Conservation (phyloP, 495 filamentous ascomycete species). For the Talaromyces stipitatus region DNA sequence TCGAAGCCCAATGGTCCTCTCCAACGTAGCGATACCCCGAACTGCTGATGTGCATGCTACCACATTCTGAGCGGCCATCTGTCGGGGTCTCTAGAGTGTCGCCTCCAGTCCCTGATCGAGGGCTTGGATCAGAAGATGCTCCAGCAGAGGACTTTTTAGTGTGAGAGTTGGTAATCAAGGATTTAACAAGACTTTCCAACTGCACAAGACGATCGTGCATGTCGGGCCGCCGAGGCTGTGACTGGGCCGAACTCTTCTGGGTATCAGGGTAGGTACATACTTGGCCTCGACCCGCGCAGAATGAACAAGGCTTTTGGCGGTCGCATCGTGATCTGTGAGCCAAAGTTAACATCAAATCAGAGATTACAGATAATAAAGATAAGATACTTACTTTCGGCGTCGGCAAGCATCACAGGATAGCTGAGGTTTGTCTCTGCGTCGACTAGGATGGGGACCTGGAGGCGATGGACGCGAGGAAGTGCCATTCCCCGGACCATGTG, state of each 20-base stretch:
- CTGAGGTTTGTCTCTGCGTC: slow-evolving; percentile 25
- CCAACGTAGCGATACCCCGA: slow-evolving; percentile 17
- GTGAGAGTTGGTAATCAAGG: slow-evolving; percentile 16
- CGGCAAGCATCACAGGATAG: slow-evolving; percentile 27
- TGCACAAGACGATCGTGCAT: slow-evolving; percentile 16
- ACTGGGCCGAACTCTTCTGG: neutral
- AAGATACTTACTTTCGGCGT: slow-evolving; percentile 19
- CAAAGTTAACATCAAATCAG: slow-evolving; percentile 2
- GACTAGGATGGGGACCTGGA: slow-evolving; percentile 8
- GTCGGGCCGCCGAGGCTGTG: slow-evolving; percentile 1
- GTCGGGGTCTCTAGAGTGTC: slow-evolving; percentile 5
- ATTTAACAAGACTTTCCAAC: slow-evolving; percentile 15
- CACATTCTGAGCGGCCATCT: slow-evolving; percentile 20
- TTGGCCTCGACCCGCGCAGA: slow-evolving; percentile 12
- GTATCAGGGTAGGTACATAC: slow-evolving; percentile 14
- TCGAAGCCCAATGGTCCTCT: slow-evolving; percentile 20
- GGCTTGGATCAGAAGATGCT: neutral
- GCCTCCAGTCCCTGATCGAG: neutral
- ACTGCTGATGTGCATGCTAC: slow-evolving; percentile 19
- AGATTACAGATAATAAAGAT: slow-evolving; percentile 1
- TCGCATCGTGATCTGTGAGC: slow-evolving; percentile 15
- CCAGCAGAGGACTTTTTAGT: neutral
- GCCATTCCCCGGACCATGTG: neutral
- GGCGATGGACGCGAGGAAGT: neutral
- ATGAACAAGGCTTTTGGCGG: slow-evolving; percentile 16